These are phyloP conservation scores for Penicillium sp. DNA, from an alignment of 2,329 filamentous ascomycete genomes.

Conservation along the genomic window DNA sequence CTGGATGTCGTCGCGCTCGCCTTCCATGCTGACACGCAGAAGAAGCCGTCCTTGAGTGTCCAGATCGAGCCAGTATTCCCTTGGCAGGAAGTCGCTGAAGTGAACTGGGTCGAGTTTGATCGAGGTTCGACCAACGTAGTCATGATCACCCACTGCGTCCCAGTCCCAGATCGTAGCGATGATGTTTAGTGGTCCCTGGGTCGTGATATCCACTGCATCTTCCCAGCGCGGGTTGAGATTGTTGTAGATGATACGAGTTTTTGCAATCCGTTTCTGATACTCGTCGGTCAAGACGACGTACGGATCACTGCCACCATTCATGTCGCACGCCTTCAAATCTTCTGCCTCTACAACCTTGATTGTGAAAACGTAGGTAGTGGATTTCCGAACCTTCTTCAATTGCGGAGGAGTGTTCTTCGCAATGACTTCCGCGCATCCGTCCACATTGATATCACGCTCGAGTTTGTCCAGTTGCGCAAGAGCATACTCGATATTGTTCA, in stretches of 20 bases:
- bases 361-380: slow-evolving; percentile 91
- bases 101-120: slow-evolving; percentile 96
- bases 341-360: slow-evolving; percentile 98
- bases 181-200: slow-evolving; percentile 82
- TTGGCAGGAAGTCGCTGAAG: slow-evolving; percentile 90
- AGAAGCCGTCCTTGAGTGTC: slow-evolving; percentile 89
- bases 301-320: slow-evolving; percentile 88
- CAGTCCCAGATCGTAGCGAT: slow-evolving; percentile 98
- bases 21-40: slow-evolving; percentile 95
- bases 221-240: slow-evolving; percentile 96
- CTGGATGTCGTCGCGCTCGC: slow-evolving; percentile 94
- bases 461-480: slow-evolving; percentile 87
- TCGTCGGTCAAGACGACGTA: slow-evolving; percentile 97
- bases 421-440: slow-evolving; percentile 79
- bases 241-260: slow-evolving; percentile 85
- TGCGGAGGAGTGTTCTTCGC: slow-evolving; percentile 66
- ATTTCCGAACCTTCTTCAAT: slow-evolving; percentile 61
- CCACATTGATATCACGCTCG: slow-evolving; percentile 83
- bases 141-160: slow-evolving; percentile 93
- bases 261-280: slow-evolving; percentile 92
- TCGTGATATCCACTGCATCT: slow-evolving; percentile 92
- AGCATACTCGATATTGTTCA: slow-evolving; percentile 96
- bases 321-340: slow-evolving; percentile 95
- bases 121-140: slow-evolving; percentile 94
- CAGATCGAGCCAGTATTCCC: slow-evolving; percentile 96